phyloP scores from a whole-genome alignment of 257 asterid species.

The Gentiana straminea region DNA sequence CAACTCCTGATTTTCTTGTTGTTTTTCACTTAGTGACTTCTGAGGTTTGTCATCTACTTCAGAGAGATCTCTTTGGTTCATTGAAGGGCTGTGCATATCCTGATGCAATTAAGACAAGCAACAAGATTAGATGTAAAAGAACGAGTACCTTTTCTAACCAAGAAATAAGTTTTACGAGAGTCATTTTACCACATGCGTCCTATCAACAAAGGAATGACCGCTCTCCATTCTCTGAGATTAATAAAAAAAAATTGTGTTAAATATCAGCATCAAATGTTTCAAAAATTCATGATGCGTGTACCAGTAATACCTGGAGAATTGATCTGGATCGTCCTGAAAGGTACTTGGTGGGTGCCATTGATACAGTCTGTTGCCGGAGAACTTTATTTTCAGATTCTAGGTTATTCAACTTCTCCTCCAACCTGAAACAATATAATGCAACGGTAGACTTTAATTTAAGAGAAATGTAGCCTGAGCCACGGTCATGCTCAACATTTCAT shows the following conservation, averaged over 20 bases:
- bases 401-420: constrained; percentile 82
- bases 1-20: constrained; percentile 91
- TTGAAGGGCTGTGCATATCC: constrained; percentile 84
- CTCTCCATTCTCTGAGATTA: constrained; percentile 79
- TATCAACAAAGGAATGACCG: constrained; percentile 50
- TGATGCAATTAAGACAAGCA: constrained; percentile 26
- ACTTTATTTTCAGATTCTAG: constrained; percentile 95
- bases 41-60: constrained; percentile 95
- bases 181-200: constrained; percentile 54
- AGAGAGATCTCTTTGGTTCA: constrained; percentile 39
- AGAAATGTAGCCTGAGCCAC: too few species aligned
- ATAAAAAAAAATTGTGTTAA: constrained; percentile 19
- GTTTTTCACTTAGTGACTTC: constrained; percentile 89
- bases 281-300: not conserved
- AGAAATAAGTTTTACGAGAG: constrained; percentile 15
- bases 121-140: constrained; percentile 8
- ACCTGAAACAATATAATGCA: constrained; percentile 34
- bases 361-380: constrained; percentile 97
- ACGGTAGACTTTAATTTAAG: not conserved
- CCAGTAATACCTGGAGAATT: constrained; percentile 62
- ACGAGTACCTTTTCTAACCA: constrained; percentile 8
- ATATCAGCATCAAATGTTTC: not conserved
- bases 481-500: not conserved
- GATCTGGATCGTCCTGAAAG: constrained; percentile 98
- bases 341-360: constrained; percentile 86